Evolutionary conservation across 306 rosid species (phyloP), one percentile per base, ranked within the genome.

Genomic region (Castanea mollissima): DNA sequence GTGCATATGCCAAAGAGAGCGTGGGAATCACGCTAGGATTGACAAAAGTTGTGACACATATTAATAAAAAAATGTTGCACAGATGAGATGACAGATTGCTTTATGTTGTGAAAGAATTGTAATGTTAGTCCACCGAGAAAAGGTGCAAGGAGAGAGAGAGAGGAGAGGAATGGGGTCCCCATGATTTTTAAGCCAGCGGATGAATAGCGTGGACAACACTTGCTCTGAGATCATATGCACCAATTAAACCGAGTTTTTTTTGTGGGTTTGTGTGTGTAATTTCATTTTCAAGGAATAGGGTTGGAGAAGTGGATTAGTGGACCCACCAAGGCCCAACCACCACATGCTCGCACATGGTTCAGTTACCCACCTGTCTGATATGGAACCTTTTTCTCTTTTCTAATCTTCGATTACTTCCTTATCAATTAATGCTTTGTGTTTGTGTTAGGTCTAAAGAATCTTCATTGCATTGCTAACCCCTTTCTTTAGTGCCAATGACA

Each of bases 281-380:
- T 20, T 65, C 57, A n/a, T 57, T 80, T n/a, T 74, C 63, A 80
- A 75, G 51, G 72, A 59, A 46, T 70, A 71, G 87, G 83, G 68
- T 82, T 20, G 89, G 88, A 87, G 83, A 87, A 82, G 86, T 87
- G 87, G 87, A 78, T 41, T 59, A 18, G 21, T 81, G 88, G 88
- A 70, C 86, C 90, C 83, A 58, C 60, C 16, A 60, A 79, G 83
- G 86, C 73, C 88, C 90, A 82, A 87, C 90, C 46, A 82, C 86
- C 90, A 82, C 90, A 87, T 87, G 90, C 51, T 54, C 54, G 90
- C 90, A 87, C 90, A 87, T 87, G 90, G 88, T 46, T 84, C 59
- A 56, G 84, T 79, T 44, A 38, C 85, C 88, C 71, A 78, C 87
- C 78, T 87, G 87, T 79, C 84, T 73, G 67, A 57, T 19, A 14